Conservation (phyloP, 352 stramenopile genomes). For the Phytophthora capsici region DNA sequence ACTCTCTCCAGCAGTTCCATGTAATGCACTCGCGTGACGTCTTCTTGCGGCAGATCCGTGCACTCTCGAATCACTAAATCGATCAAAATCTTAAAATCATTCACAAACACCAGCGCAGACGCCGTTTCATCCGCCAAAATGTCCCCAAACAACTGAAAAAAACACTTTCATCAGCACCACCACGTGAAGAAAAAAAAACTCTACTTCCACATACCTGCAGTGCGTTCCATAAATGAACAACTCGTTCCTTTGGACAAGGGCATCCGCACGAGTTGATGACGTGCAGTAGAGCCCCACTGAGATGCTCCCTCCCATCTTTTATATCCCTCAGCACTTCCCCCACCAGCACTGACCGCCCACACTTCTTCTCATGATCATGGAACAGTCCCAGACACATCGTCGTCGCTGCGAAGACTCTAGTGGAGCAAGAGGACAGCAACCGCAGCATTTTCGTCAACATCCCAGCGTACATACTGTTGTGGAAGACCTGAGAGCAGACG, state of each 20-base stretch:
- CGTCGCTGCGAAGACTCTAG: slow-evolving; percentile 68
- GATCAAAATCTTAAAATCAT: slow-evolving; percentile 79
- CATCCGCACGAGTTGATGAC: slow-evolving; percentile 86
- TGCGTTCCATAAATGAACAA: slow-evolving; percentile 54
- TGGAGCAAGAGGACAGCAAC: slow-evolving; percentile 60
- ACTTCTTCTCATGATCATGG: slow-evolving; percentile 57
- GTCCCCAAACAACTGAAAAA: slow-evolving; percentile 58
- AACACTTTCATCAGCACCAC: background rate
- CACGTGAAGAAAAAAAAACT: background rate
- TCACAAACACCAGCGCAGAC: slow-evolving; percentile 64
- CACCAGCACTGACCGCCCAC: slow-evolving; percentile 46
- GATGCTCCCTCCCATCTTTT: slow-evolving; percentile 63
- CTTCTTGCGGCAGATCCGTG: slow-evolving; percentile 62
- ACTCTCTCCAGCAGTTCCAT: slow-evolving; percentile 54
- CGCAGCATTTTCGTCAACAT: slow-evolving; percentile 74
- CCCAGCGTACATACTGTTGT: slow-evolving; percentile 60
- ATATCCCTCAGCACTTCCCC: slow-evolving; percentile 53
- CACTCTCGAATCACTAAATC: slow-evolving; percentile 74
- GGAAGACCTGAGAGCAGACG: slow-evolving; percentile 49
- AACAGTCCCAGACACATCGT: slow-evolving; percentile 64
- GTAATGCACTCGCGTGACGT: slow-evolving; percentile 49
- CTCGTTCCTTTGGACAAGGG: slow-evolving; percentile 49
- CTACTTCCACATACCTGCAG: slow-evolving; percentile 45
- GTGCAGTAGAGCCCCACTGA: slow-evolving; percentile 73
- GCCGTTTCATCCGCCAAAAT: slow-evolving; percentile 55